Base-by-base conservation (phyloP, 2,329 filamentous ascomycete genomes). In the Elsinoe batatas region DNA sequence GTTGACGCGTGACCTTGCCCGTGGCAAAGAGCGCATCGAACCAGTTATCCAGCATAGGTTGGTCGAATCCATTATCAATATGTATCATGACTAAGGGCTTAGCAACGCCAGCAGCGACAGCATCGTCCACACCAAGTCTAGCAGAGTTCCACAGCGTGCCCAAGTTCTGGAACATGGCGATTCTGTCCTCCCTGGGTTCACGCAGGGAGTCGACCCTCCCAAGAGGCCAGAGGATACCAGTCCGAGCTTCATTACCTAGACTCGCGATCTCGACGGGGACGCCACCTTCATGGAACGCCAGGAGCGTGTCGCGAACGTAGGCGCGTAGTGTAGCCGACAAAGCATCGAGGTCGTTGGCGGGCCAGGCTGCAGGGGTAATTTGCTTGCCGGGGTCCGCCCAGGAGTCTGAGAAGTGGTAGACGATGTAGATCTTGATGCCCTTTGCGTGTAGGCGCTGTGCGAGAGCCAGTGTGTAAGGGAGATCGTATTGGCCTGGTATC, bases 261-360 rank as follows among this genome's bases (percentile, higher is more conserved):
- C 61, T 72, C 4, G 77, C 73, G 47, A 75, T 66, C 17, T 65
- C 66, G 26, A 73, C 66, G 36, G 69, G 63, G 20, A 77, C 69
- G 20, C 69, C 67, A 30, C 67, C 69, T 32, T 65, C 59, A 50
- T 68, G 63, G 64, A 74, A 76, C 1, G 69, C 65, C 44, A 71
- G 58, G 56, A 76, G 61, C 3, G 67, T 70, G 30, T 60, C 61
- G 8, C 62, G 60, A 58, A 71, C 69, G 60, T 71, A 72, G 10
- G 61, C 44, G 30, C 68, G 65, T 1, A 72, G 63, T 5, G 62
- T 67, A 0, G 56, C 51, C 10, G 61, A 47, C 35, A 72, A 57
- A 12, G 63, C 63, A 5, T 60, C 67, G 11, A 54, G 37, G 26
- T 54, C 51, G 26, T 54, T 35, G 32, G 35, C 15, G 2, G 69